Base-by-base conservation (phyloP, 441 rosid species). In the Macaranga tanarius region DNA sequence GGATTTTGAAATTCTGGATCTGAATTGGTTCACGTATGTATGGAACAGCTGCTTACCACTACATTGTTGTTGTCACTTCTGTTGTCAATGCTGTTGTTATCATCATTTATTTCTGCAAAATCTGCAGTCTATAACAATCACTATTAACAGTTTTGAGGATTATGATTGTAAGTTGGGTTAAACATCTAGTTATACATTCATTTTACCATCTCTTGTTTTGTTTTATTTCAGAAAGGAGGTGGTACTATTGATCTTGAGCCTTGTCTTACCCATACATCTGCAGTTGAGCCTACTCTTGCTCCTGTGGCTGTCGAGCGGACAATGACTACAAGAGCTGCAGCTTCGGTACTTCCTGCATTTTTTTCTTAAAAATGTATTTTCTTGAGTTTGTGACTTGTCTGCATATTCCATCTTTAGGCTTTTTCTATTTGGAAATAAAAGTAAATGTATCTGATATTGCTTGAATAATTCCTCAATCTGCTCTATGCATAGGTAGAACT, bases 291-390 rank as follows among this genome's bases (percentile, higher is more conserved):
- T 62, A 93, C 99, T n/a, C 96, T 95, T 76, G 99, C 98, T 80
- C 99, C 99, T 34, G 88, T 95, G 76, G 97, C 97, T 73, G 97
- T 93, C 69, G 98, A 95, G 80, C 89, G 99, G 70, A 89, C 99
- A 68, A 95, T 95, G 96, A 95, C 99, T 67, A 95, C 99, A 56
- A 86, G 99, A 73, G 99, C 98, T 50, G 99, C 99, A 62, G 99
- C 99, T 78, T 95, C 99, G 85, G 98, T 95, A 67, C 19, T 54
- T 50, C 10, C 19, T 65, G 44, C 10, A 11, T 23, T 25, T 47
- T 38, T 72, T 28, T 31, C 56, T 62, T 54, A 31, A 58, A 31
- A 52, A 50, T 62, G 10, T 9, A 52, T 60, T 31, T 34, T n/a
- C 51, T 13, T n/a, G 28, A 23, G 26, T 42, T 52, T 63, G 19